Percentiles rank a stretch among this genome's conserved stretches.
Evolutionary conservation across 2,329 filamentous ascomycete genomes (phyloP).

Genomic region (Fusarium sp.): DNA sequence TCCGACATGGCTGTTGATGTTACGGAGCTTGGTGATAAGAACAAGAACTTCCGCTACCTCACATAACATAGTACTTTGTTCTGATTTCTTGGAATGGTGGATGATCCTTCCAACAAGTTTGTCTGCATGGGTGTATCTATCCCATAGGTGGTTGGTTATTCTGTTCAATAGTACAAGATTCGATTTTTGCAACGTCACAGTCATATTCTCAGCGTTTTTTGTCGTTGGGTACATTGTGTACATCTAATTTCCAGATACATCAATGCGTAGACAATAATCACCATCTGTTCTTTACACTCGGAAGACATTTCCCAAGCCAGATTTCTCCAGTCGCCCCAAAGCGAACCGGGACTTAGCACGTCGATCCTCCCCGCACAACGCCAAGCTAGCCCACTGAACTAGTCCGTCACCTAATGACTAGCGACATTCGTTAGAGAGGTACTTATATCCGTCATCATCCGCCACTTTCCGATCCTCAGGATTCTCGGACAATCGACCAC

Average conservation of each 20-base stretch:
- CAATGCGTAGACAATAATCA: accelerated
- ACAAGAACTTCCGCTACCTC: slow-evolving; percentile 17
- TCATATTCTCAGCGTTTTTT: neutral
- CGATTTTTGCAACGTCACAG: accelerated
- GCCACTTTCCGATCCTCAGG: neutral
- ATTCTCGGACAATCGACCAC: neutral
- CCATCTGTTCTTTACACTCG: accelerated
- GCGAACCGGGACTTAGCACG: neutral
- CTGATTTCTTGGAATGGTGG: neutral
- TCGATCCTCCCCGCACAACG: neutral
- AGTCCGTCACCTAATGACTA: neutral
- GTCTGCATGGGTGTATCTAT: no score
- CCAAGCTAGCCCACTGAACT: neutral
- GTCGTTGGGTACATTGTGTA: accelerated
- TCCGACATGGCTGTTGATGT: slow-evolving; percentile 12
- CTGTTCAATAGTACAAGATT: neutral
- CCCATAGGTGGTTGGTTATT: accelerated
- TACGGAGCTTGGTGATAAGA: slow-evolving; percentile 9
- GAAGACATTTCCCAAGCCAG: neutral
- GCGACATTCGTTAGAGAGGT: neutral
- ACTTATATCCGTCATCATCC: neutral
- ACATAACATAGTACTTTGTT: neutral
- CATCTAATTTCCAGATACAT: accelerated
- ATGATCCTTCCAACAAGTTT: accelerated
- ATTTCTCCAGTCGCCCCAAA: neutral